Evolutionary conservation across 257 asterid species (phyloP).

Genomic region (Nicotiana knightiana): DNA sequence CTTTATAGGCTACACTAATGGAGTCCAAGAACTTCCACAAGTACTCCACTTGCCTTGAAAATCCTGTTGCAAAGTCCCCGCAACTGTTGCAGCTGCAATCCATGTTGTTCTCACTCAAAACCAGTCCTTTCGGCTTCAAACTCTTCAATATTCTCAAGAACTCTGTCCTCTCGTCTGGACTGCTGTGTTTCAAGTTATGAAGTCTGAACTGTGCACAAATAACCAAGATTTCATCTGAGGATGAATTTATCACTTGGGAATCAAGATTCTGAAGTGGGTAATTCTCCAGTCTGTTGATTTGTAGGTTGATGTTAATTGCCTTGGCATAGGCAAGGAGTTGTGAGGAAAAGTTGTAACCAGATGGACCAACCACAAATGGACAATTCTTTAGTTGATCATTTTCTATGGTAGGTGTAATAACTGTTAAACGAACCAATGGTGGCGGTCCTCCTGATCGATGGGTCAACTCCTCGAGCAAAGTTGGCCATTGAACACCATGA

Average conservation of each 20-base stretch:
- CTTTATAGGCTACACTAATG: slow-evolving; percentile 63
- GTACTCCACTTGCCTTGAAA: slow-evolving; percentile 58
- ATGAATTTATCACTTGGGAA: slow-evolving; percentile 42
- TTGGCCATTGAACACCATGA: slow-evolving; percentile 92
- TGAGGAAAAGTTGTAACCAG: slow-evolving; percentile 45
- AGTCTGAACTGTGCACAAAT: slow-evolving; percentile 66
- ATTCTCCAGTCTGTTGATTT: slow-evolving; percentile 55
- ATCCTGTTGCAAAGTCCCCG: slow-evolving; percentile 59
- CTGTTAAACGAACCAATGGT: slow-evolving; percentile 65
- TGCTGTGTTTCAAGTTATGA: slow-evolving; percentile 54
- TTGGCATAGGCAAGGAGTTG: slow-evolving; percentile 62
- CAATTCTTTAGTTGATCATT: slow-evolving; percentile 28
- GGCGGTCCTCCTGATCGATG: slow-evolving; percentile 76
- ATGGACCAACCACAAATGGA: slow-evolving; percentile 53
- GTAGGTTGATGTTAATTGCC: slow-evolving; percentile 60
- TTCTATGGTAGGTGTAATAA: slow-evolving; percentile 32
- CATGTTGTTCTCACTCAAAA: slow-evolving; percentile 58
- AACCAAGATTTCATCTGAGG: slow-evolving; percentile 50
- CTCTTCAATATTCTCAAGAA: slow-evolving; percentile 40
- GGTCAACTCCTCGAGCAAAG: slow-evolving; percentile 60
- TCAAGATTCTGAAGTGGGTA: slow-evolving; percentile 49
- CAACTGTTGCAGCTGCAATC: slow-evolving; percentile 70
- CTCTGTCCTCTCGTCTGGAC: slow-evolving; percentile 55
- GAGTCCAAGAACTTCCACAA: slow-evolving; percentile 76
- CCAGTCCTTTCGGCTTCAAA: slow-evolving; percentile 57